Conservation (phyloP, 495 filamentous ascomycete species). For the Neohortaea acidophila region DNA sequence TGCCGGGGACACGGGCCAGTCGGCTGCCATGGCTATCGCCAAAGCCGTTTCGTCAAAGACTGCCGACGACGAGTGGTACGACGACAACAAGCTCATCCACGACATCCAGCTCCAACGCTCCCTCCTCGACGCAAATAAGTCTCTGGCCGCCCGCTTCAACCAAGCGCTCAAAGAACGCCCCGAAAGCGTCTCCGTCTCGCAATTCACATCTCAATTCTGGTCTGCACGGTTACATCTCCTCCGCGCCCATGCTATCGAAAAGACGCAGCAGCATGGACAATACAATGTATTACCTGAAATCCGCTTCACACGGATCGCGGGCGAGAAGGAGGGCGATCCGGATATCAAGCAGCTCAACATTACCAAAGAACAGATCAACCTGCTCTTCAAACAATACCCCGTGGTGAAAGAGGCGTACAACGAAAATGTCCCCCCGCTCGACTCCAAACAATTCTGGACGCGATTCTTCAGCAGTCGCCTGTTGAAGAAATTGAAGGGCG, state of each 20-base stretch:
- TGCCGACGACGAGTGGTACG: slow-evolving; percentile 45
- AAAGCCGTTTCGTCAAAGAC: slow-evolving; percentile 34
- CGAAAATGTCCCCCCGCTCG: slow-evolving; percentile 72
- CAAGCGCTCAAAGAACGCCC: slow-evolving; percentile 66
- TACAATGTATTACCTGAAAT: slow-evolving; percentile 91
- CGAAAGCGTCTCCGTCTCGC: slow-evolving; percentile 54
- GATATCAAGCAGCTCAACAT: slow-evolving; percentile 44
- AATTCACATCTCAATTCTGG: slow-evolving; percentile 89
- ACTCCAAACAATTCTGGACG: slow-evolving; percentile 58
- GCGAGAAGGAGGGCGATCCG: slow-evolving; percentile 12
- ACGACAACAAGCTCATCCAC: slow-evolving; percentile 55
- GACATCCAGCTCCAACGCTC: slow-evolving; percentile 74
- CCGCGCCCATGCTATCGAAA: slow-evolving; percentile 79
- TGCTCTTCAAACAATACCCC: slow-evolving; percentile 86
- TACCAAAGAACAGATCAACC: slow-evolving; percentile 77
- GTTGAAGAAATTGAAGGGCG: slow-evolving; percentile 81
- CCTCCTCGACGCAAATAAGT: slow-evolving; percentile 58
- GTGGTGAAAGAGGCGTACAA: slow-evolving; percentile 84
- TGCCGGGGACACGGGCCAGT: slow-evolving; percentile 31
- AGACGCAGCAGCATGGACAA: slow-evolving; percentile 62
- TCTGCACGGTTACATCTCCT: slow-evolving; percentile 67
- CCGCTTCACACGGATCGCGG: slow-evolving; percentile 29
- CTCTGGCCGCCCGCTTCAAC: slow-evolving; percentile 62
- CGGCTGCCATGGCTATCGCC: slow-evolving; percentile 45
- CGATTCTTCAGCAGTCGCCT: slow-evolving; percentile 80